These are phyloP conservation scores for Serendipita vermifera DNA, from an alignment of 768 basidiomycete genomes.

Conservation along the genomic window DNA sequence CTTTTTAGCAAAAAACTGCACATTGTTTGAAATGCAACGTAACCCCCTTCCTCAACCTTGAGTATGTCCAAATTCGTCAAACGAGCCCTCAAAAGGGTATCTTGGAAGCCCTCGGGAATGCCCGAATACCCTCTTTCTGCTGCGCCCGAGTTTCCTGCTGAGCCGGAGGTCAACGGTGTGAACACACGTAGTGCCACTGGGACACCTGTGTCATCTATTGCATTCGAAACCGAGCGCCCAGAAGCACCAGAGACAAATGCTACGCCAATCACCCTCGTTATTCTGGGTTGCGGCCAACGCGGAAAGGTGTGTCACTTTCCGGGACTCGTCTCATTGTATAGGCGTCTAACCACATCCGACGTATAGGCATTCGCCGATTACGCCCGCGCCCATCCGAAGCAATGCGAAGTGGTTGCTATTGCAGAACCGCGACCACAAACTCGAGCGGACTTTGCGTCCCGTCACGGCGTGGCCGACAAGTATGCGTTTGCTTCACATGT, in stretches of 20 bases:
- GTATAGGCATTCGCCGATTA: conserved; percentile 43
- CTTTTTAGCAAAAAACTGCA: too few species aligned
- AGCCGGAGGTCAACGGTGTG: neutral
- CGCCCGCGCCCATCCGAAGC: conserved; percentile 43
- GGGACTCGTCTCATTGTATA: neutral
- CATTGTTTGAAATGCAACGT: too few species aligned
- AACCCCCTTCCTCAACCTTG: neutral
- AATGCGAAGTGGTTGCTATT: conserved; percentile 69
- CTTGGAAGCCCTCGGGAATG: neutral
- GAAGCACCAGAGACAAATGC: neutral
- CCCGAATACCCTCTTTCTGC: neutral
- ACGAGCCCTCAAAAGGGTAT: neutral
- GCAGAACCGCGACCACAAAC: conserved; percentile 70
- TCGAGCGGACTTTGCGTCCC: conserved; percentile 40
- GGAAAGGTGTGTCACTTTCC: conserved; percentile 40
- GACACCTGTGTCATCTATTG: neutral
- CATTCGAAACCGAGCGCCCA: neutral
- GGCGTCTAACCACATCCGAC: too few species aligned
- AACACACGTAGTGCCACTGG: neutral
- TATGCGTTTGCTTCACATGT: conserved; percentile 62
- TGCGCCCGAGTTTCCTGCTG: neutral
- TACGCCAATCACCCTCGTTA: conserved; percentile 50
- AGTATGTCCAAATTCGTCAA: conserved; percentile 5
- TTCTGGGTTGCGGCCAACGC: conserved; percentile 75
- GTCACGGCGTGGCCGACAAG: conserved; percentile 48